phyloP scores from a whole-genome alignment of 768 basidiomycete species.

The Hygrophorus pudorinus region DNA sequence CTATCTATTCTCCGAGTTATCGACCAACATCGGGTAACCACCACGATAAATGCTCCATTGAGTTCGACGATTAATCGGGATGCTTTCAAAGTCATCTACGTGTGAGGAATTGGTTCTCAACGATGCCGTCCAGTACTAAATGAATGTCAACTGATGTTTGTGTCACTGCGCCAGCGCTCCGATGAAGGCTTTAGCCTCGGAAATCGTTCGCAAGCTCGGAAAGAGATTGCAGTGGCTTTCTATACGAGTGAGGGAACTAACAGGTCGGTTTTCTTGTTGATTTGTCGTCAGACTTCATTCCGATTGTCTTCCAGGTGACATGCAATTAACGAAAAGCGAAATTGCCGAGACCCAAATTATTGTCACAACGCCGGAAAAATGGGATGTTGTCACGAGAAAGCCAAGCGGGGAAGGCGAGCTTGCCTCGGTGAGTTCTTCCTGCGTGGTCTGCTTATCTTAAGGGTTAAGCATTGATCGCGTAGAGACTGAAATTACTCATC shows the following conservation, averaged over 20 bases:
- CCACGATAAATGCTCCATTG: slow-evolving; percentile 22
- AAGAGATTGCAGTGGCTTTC: slow-evolving; percentile 84
- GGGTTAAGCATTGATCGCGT: not conserved
- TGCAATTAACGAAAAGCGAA: slow-evolving; percentile 92
- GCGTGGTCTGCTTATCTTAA: not conserved
- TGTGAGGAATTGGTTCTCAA: slow-evolving; percentile 39
- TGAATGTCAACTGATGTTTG: not conserved
- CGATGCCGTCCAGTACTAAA: not conserved
- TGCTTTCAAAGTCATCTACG: slow-evolving; percentile 94
- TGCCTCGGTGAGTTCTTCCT: slow-evolving; percentile 55
- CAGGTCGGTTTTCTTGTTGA: slow-evolving; percentile 37
- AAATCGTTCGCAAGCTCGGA: slow-evolving; percentile 89
- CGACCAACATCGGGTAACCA: slow-evolving; percentile 45
- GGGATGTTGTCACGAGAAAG: slow-evolving; percentile 98
- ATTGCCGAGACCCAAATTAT: slow-evolving; percentile 95
- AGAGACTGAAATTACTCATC: slow-evolving; percentile 91
- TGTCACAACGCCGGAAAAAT: slow-evolving; percentile 98
- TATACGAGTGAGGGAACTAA: slow-evolving; percentile 83
- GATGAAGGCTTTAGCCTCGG: slow-evolving; percentile 96
- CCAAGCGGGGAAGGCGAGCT: slow-evolving; percentile 95
- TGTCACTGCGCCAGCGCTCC: slow-evolving; percentile 56
- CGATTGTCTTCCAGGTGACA: slow-evolving; percentile 50
- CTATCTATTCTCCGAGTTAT: slow-evolving; percentile 85
- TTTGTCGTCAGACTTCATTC: not conserved
- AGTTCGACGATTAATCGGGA: slow-evolving; percentile 50